Conservation (phyloP, 1,139 yeast species). For the Scheffersomyces illinoinensis region DNA sequence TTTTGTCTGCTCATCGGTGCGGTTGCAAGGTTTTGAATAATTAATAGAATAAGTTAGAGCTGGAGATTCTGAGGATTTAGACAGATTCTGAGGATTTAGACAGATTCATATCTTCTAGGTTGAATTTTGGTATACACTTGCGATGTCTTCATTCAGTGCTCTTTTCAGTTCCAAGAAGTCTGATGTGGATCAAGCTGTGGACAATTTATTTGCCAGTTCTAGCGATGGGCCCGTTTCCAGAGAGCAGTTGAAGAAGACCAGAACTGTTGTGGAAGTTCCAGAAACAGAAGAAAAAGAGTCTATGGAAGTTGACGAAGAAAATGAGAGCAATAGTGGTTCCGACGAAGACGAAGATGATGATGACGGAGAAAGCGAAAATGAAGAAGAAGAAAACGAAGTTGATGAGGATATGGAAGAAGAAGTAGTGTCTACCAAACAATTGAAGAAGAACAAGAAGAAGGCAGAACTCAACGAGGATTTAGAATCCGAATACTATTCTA, state of each 20-base stretch:
- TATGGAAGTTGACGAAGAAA: constrained; percentile 17
- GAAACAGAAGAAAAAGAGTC: constrained; percentile 15
- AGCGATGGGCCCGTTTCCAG: constrained; percentile 39
- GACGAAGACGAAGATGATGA: constrained; percentile 14
- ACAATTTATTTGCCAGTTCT: constrained; percentile 36
- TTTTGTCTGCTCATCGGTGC: neutral
- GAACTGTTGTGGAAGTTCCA: constrained; percentile 26
- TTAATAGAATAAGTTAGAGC: neutral
- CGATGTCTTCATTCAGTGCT: constrained; percentile 36
- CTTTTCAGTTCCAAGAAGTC: constrained; percentile 27
- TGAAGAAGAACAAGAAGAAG: constrained; percentile 20
- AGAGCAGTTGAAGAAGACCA: constrained; percentile 23
- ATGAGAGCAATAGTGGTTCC: constrained; percentile 12
- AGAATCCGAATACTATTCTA: constrained; percentile 48
- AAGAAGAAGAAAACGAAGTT: constrained; percentile 11
- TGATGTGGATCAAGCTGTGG: constrained; percentile 41
- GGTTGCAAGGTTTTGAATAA: neutral
- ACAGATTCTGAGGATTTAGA: neutral
- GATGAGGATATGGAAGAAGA: constrained; percentile 11
- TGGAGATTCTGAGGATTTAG: neutral
- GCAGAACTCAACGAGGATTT: constrained; percentile 45
- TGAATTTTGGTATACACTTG: neutral
- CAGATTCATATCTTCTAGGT: neutral
- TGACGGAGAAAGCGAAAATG: constrained; percentile 15
- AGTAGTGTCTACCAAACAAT: constrained; percentile 11